These are phyloP conservation scores for Erythrophleum ivorense DNA, from an alignment of 331 rosid species.

Conservation along the genomic window DNA sequence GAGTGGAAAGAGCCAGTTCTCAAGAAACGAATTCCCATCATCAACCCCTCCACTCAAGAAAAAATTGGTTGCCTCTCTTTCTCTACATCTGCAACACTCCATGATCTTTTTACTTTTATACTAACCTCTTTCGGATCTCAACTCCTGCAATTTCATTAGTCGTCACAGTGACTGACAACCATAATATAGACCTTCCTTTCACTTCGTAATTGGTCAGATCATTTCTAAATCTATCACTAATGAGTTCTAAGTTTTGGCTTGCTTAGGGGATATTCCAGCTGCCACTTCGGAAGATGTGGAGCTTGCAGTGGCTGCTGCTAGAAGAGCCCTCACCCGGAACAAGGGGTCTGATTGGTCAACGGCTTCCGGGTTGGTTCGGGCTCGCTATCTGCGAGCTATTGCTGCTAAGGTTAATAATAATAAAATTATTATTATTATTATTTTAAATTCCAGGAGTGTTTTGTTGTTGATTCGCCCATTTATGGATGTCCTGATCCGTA, in stretches of 20 bases:
- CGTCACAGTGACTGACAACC: background rate
- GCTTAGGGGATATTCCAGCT: slow-evolving; percentile 74
- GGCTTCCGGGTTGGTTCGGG: slow-evolving; percentile 83
- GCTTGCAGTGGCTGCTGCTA: slow-evolving; percentile 86
- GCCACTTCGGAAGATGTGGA: slow-evolving; percentile 95
- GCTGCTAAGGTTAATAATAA: slow-evolving; percentile 70
- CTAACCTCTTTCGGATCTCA: background rate
- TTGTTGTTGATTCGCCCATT: background rate
- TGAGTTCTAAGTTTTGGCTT: background rate
- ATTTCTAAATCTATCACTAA: background rate
- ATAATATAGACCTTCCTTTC: background rate
- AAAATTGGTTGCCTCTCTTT: slow-evolving; percentile 60
- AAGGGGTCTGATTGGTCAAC: slow-evolving; percentile 80
- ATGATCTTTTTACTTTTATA: background rate
- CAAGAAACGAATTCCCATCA: slow-evolving; percentile 74
- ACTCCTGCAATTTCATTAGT: background rate
- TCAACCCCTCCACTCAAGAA: slow-evolving; percentile 81
- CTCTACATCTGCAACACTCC: background rate
- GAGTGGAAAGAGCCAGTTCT: slow-evolving; percentile 77
- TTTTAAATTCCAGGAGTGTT: background rate
- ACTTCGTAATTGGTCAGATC: background rate
- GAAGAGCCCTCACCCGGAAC: slow-evolving; percentile 70
- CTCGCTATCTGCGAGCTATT: slow-evolving; percentile 88
- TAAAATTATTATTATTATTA: too few species aligned
- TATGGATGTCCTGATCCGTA: background rate